phyloP scores from a whole-genome alignment of 176 grass and related monocot species.

The Paspalum vaginatum region DNA sequence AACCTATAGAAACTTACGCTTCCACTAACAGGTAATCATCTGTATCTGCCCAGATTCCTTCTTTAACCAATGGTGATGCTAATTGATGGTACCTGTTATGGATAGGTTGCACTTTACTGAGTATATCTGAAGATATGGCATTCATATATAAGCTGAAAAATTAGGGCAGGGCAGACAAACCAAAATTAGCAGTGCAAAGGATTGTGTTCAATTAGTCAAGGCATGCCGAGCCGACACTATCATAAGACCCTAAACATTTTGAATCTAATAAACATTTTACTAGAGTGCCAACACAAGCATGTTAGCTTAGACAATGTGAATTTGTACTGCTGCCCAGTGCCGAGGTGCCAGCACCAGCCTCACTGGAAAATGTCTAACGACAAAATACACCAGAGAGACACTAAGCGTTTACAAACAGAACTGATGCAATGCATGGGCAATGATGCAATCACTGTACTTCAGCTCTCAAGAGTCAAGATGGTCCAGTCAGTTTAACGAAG shows the following conservation, averaged over 20 bases:
- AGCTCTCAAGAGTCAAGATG: background rate
- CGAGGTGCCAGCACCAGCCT: background rate
- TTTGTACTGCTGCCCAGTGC: too few species aligned
- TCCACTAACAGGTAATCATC: constrained; percentile 73
- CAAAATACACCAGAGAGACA: background rate
- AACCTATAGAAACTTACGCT: constrained; percentile 60
- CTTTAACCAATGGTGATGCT: constrained; percentile 62
- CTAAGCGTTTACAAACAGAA: background rate
- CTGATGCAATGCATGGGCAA: background rate
- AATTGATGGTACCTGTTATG: constrained; percentile 64
- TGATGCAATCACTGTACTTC: background rate
- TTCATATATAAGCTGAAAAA: constrained; percentile 11
- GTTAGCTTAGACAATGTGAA: background rate
- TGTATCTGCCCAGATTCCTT: constrained; percentile 58
- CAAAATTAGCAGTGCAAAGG: constrained; percentile 19
- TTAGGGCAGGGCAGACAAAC: background rate
- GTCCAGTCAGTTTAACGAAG: background rate
- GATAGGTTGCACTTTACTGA: constrained; percentile 17
- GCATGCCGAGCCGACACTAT: background rate
- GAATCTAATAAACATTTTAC: constrained; percentile 12
- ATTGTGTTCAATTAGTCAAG: constrained; percentile 3
- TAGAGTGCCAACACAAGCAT: background rate
- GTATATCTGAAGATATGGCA: constrained; percentile 22
- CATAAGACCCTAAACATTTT: background rate
- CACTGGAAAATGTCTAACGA: background rate